Evolutionary conservation across 805 yeast genomes (phyloP).

Genomic region (Dipodascus geniculatus): DNA sequence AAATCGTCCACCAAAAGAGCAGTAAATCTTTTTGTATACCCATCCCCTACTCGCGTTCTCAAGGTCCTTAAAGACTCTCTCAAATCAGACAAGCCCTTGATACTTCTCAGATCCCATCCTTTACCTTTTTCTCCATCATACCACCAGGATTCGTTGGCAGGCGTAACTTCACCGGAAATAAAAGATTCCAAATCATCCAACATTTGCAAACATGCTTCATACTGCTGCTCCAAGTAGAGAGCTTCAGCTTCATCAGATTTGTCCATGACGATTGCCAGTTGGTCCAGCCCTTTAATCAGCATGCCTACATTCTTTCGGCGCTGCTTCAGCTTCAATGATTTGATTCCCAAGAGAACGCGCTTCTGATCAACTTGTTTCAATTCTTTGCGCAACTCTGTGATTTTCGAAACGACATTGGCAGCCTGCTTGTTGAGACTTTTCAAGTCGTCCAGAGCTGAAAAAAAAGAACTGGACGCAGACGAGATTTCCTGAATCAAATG

Average conservation of each 20-base stretch:
- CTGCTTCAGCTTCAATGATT: slow-evolving; percentile 37
- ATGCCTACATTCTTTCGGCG: slow-evolving; percentile 48
- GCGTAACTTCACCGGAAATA: slow-evolving; percentile 38
- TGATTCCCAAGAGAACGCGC: slow-evolving; percentile 40
- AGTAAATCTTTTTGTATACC: slow-evolving; percentile 49
- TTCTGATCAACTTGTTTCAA: slow-evolving; percentile 36
- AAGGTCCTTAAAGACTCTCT: slow-evolving; percentile 43
- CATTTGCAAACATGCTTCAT: slow-evolving; percentile 43
- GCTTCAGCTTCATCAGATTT: slow-evolving; percentile 40
- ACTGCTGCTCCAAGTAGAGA: slow-evolving; percentile 34
- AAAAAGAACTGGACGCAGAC: slow-evolving; percentile 72
- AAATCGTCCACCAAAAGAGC: slow-evolving; percentile 50
- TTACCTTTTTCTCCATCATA: slow-evolving; percentile 7
- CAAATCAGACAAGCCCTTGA: slow-evolving; percentile 41
- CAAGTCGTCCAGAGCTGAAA: slow-evolving; percentile 72
- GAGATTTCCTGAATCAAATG: slow-evolving; percentile 75
- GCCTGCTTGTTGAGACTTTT: slow-evolving; percentile 49
- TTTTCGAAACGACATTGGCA: slow-evolving; percentile 35
- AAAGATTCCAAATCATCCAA: slow-evolving; percentile 47
- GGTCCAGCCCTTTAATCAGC: slow-evolving; percentile 51
- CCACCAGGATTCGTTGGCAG: slow-evolving; percentile 1
- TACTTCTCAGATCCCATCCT: slow-evolving; percentile 29
- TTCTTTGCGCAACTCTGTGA: slow-evolving; percentile 35
- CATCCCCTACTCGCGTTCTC: slow-evolving; percentile 54
- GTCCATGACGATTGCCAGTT: slow-evolving; percentile 35